These are phyloP conservation scores for Lagerstroemia speciosa DNA, from an alignment of 345 rosid species.

Conservation along the genomic window DNA sequence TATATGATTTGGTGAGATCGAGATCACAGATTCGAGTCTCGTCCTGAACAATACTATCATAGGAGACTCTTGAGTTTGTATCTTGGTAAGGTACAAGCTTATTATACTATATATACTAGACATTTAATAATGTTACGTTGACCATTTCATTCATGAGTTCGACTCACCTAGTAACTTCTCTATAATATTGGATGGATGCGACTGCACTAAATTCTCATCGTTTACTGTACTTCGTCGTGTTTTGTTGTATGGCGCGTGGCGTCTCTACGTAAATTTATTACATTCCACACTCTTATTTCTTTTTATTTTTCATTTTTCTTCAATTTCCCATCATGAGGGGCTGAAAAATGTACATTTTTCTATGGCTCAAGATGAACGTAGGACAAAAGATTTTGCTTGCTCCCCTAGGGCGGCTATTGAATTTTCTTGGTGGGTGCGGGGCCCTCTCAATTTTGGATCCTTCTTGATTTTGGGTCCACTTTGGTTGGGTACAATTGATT, in stretches of 20 bases:
- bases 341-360: neutral
- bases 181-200: too few relatives aligned
- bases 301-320: neutral
- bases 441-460: neutral
- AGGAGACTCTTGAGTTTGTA: too few relatives aligned
- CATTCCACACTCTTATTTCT: neutral
- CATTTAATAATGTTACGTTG: too few relatives aligned
- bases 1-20: too few relatives aligned
- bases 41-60: too few relatives aligned
- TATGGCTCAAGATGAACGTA: neutral
- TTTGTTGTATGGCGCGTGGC: conserved; percentile 28
- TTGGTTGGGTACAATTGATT: neutral
- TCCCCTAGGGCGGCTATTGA: neutral
- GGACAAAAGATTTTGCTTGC: neutral
- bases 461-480: neutral
- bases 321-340: neutral
- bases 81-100: too few relatives aligned
- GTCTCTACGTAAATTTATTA: conserved; percentile 26
- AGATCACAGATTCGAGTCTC: too few relatives aligned
- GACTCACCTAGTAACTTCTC: too few relatives aligned
- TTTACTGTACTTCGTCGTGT: neutral
- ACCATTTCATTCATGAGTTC: too few relatives aligned
- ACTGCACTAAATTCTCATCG: too few relatives aligned
- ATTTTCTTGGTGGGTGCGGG: neutral
- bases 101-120: too few relatives aligned